Base-by-base conservation (phyloP, 108 stramenopile species). In the Mayamaea pseudoterrestris region DNA sequence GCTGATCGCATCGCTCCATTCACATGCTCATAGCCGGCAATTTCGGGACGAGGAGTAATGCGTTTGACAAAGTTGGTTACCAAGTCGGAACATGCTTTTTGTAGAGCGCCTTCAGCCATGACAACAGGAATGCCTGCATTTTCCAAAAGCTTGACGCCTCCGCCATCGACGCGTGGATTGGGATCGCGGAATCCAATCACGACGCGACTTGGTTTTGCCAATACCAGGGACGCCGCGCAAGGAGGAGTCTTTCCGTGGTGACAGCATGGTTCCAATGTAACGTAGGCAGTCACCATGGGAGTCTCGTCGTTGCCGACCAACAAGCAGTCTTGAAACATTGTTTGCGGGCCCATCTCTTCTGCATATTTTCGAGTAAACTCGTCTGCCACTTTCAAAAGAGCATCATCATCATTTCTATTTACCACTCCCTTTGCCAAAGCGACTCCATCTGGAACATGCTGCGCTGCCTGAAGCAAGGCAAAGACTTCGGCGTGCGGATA, bases 251-350 rank as follows among this genome's bases (percentile, higher is more conserved):
- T 53, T 3, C 92, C 92, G 26, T 51, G 55, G 47, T 93, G 92
- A 61, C 83, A 87, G 61, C 92, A 93, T 0, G 92, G 92, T 63
- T 93, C 92, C 26, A 93, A 53, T 5, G 92, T 90, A 12, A 93
- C 92, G 61, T 93, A 93, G 13, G 92, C 92, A 17, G 92, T 93
- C 39, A 78, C 66, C 20, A 63, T 41, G 35, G 34, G 5, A n/a
- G 26, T 3, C n/a, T 30, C 39, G 14, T 59, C 49, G n/a, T n/a
- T n/a, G n/a, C n/a, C n/a, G n/a, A n/a, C n/a, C 13, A 29, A 22
- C 22, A 80, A 64, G 18, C 16, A 13, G 27, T 66, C 48, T 13
- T 44, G 53, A 58, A 89, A 79, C 24, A 89, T 40, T 28, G 55
- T 41, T 27, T 49, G 30, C 24, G 82, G 55, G 6, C 78, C 80